A percentile compares a stretch with the other conserved stretches of the same genome.
Conservation (phyloP, 73 alveolate species). For the Paramecium sonneborni region DNA sequence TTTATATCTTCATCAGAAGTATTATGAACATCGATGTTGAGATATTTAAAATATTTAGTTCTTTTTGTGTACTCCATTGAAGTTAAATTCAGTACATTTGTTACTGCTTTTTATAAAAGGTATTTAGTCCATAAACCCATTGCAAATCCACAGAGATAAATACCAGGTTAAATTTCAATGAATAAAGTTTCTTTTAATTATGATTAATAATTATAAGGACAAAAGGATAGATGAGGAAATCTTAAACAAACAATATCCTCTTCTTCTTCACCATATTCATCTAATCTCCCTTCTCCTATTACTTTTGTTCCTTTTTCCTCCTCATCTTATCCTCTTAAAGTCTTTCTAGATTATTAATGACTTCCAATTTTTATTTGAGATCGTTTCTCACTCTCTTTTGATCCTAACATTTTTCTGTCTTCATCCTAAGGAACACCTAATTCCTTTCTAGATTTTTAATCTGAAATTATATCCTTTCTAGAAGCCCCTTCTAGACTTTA, state of each 20-base stretch:
- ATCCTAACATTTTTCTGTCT: conserved; percentile 26
- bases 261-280: conserved; percentile 86
- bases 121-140: conserved; percentile 74
- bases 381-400: conserved; percentile 10
- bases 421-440: neutral
- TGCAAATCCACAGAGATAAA: conserved; percentile 70
- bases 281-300: conserved; percentile 66
- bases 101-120: conserved; percentile 79
- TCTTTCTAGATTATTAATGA: conserved; percentile 63
- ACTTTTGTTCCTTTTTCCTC: conserved; percentile 33
- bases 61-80: conserved; percentile 90
- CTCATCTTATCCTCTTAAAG: conserved; percentile 43
- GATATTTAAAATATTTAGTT: conserved; percentile 83
- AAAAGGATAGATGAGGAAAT: conserved; percentile 89
- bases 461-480: neutral
- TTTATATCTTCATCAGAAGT: conserved; percentile 89
- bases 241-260: conserved; percentile 88
- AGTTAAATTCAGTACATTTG: conserved; percentile 85
- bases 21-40: conserved; percentile 85
- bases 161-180: conserved; percentile 50
- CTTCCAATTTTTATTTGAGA: neutral
- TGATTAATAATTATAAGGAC: conserved; percentile 86
- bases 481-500: conserved; percentile 24
- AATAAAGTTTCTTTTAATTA: conserved; percentile 62
- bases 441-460: conserved; percentile 23